Conservation (phyloP, 2,329 filamentous ascomycete genomes). For the Trichophyton verrucosum region DNA sequence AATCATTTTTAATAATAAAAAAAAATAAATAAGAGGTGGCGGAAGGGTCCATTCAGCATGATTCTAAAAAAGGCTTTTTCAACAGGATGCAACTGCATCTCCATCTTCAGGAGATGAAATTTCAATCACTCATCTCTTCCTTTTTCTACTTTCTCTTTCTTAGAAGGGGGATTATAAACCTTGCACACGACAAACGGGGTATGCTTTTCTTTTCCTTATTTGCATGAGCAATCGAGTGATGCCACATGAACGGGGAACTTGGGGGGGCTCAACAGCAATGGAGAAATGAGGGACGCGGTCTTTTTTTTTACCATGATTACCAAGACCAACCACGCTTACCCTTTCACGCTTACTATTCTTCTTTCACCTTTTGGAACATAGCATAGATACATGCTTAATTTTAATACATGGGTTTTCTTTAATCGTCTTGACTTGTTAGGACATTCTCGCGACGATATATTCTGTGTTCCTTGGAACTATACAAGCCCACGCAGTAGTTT, state of each 20-base stretch:
- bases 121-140: not conserved
- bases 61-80: not conserved
- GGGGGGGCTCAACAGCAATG: not conserved
- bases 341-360: not conserved
- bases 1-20: too few relatives aligned
- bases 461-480: not conserved
- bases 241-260: not conserved
- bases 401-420: not conserved
- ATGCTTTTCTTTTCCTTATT: not conserved
- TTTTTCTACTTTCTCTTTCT: not conserved
- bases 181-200: not conserved
- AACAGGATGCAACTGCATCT: not conserved
- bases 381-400: not conserved
- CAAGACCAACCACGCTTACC: not conserved
- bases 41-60: too few relatives aligned
- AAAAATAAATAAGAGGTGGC: too few relatives aligned
- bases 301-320: not conserved
- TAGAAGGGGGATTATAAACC: slow-evolving; percentile 1
- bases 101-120: not conserved
- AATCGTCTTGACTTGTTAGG: not conserved
- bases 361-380: not conserved
- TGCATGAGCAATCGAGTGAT: not conserved
- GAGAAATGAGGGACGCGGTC: not conserved
- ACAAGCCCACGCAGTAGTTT: not conserved
- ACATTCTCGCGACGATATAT: not conserved